Evolutionary conservation across 2,329 filamentous ascomycete genomes (phyloP), one percentile per base, ranked within the genome.

Genomic region (Gyromitra esculenta): DNA sequence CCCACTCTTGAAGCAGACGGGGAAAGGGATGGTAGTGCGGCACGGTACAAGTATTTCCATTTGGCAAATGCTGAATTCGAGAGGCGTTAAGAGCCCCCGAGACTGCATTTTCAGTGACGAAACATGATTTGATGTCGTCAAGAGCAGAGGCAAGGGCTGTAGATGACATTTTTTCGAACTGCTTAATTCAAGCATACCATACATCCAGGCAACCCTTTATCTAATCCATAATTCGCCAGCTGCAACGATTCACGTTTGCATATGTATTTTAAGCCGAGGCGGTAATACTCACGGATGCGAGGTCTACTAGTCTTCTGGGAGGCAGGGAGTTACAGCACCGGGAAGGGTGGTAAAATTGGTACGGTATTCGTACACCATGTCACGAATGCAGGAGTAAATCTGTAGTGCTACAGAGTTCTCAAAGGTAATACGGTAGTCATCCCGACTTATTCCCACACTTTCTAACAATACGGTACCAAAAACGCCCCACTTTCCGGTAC

Each of bases 11-110:
- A 84, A 78, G 11, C 81, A 82, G 5, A 84, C 63, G 1, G 83
- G 82, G 67, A 84, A 84, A 84, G 0, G 83, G 83, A 1, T 73
- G 56, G 39, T 82, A 80, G 65, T 81, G 77, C 2, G 83, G 79
- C 25, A 81, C 79, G 13, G 69, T 72, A 41, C 66, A 69, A 11
- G 77, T 78, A 39, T 60, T 67, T 5, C 76, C 68, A 21, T 59
- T 56, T 3, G 68, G 73, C 25, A 78, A 18, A 37, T 78, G 41
- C 41, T 60, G 37, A 31, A 73, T 59, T 31, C 64, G 57, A 5
- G 35, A 25, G 13, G 64, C 11, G 39, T 72, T 56, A 9, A 64
- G 59, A 13, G 74, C 52, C 25, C 69, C 48, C 0, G 62, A 78
- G 13, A 21, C 11, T 5, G 60, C 37, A 8, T 78, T 78, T 25